phyloP scores from a whole-genome alignment of 2,329 filamentous ascomycete species.

The Pestalotiopsis sp. region DNA sequence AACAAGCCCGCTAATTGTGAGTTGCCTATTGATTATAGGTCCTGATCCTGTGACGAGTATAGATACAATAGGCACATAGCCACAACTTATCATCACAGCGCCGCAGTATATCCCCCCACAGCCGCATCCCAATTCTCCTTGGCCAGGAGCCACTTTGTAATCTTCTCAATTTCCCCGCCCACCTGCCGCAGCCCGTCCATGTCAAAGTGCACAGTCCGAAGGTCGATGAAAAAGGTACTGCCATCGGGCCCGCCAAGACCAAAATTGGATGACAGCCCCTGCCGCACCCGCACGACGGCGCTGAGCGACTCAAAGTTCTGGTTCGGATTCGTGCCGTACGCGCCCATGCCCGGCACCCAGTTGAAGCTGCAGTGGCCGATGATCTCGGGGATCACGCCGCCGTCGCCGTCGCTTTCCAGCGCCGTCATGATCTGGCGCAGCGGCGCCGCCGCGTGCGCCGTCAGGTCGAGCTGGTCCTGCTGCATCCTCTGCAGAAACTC shows the following conservation, averaged over 20 bases:
- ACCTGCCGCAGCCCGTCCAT: background rate
- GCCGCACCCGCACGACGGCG: slow-evolving; percentile 6
- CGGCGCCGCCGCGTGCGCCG: slow-evolving; percentile 16
- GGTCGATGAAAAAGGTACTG: slow-evolving; percentile 1
- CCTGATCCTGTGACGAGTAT: no score
- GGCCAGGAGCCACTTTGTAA: background rate
- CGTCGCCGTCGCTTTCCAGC: background rate
- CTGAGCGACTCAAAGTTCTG: slow-evolving; percentile 15
- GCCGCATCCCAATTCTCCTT: slow-evolving; percentile 7
- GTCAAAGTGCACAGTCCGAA: slow-evolving; percentile 9
- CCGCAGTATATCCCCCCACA: background rate
- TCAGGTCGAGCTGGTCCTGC: slow-evolving; percentile 18
- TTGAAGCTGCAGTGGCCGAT: slow-evolving; percentile 18
- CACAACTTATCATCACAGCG: background rate
- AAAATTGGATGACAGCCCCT: slow-evolving; percentile 1
- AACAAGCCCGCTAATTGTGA: no score
- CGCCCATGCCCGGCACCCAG: slow-evolving; percentile 20
- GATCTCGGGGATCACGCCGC: slow-evolving; percentile 12
- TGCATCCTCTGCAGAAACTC: slow-evolving; percentile 18
- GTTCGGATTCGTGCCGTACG: slow-evolving; percentile 16
- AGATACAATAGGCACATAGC: background rate
- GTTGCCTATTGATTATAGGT: no score
- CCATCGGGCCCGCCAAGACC: slow-evolving; percentile 1
- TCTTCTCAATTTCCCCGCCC: background rate
- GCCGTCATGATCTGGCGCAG: slow-evolving; percentile 16